A percentile compares a stretch with the other conserved stretches of the same genome.
These are phyloP conservation scores for Cinnamomum chago DNA, from an alignment of 164 flowering plant genomes.

Conservation along the genomic window DNA sequence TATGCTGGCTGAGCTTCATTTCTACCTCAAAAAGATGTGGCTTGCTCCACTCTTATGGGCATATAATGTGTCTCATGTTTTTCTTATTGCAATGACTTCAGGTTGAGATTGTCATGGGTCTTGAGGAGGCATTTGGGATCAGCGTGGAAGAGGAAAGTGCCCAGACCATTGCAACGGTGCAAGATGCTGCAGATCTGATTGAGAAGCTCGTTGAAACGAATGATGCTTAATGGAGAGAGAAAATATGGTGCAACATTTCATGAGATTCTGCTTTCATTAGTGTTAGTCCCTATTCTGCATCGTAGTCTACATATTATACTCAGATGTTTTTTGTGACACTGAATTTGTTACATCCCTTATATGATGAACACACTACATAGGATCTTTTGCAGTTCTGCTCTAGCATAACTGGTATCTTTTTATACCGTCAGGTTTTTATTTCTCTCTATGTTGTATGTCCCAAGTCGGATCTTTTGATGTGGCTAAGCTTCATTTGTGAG, in stretches of 20 bases:
- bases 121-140: constrained; percentile 84
- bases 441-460: no score
- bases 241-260: background rate
- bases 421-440: no score
- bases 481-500: no score
- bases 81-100: constrained; percentile 8
- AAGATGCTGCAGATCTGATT: constrained; percentile 84
- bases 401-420: no score
- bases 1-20: no score
- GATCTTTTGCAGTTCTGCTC: background rate
- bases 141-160: constrained; percentile 84
- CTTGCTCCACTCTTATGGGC: no score
- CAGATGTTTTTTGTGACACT: no score
- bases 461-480: no score
- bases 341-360: background rate
- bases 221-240: no score
- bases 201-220: constrained; percentile 58
- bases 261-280: background rate
- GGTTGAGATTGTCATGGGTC: constrained; percentile 97
- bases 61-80: background rate
- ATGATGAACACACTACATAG: background rate
- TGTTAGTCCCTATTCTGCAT: no score
- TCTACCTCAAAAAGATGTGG: no score
- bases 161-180: constrained; percentile 68
- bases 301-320: no score